Evolutionary conservation across 441 rosid genomes (phyloP).

Genomic region (Bocquillonia castaneifolia): DNA sequence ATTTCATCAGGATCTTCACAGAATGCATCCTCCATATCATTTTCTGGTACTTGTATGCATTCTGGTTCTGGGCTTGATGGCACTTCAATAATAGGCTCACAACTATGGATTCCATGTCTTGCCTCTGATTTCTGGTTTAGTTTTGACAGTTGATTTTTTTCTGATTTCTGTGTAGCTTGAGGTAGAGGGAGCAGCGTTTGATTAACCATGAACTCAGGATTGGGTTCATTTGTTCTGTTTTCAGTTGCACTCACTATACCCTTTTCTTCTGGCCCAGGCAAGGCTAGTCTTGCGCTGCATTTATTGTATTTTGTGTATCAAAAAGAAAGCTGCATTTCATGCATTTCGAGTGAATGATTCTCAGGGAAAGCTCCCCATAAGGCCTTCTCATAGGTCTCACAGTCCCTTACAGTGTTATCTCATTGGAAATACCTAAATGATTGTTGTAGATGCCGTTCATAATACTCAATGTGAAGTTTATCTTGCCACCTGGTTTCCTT

Average conservation of each 20-base stretch:
- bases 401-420: slow-evolving; percentile 9
- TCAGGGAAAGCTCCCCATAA: slow-evolving; percentile 1
- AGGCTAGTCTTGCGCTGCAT: slow-evolving; percentile 87
- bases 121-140: slow-evolving; percentile 20
- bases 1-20: slow-evolving; percentile 77
- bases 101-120: slow-evolving; percentile 22
- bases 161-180: slow-evolving; percentile 33
- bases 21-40: slow-evolving; percentile 67
- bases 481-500: not conserved
- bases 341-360: not conserved
- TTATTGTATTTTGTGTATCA: slow-evolving; percentile 19
- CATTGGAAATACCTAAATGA: not conserved
- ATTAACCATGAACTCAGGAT: slow-evolving; percentile 27
- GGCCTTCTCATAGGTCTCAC: not conserved
- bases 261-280: slow-evolving; percentile 86
- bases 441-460: not conserved
- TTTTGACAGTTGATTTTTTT: slow-evolving; percentile 33
- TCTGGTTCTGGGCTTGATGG: slow-evolving; percentile 81
- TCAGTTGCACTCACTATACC: slow-evolving; percentile 40
- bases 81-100: slow-evolving; percentile 74
- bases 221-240: slow-evolving; percentile 32
- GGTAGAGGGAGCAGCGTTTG: slow-evolving; percentile 37
- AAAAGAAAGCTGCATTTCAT: slow-evolving; percentile 9
- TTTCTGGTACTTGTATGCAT: slow-evolving; percentile 29
- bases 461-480: not conserved